Base-by-base conservation (phyloP, 768 basidiomycete species). In the Rhizopogon sp. region DNA sequence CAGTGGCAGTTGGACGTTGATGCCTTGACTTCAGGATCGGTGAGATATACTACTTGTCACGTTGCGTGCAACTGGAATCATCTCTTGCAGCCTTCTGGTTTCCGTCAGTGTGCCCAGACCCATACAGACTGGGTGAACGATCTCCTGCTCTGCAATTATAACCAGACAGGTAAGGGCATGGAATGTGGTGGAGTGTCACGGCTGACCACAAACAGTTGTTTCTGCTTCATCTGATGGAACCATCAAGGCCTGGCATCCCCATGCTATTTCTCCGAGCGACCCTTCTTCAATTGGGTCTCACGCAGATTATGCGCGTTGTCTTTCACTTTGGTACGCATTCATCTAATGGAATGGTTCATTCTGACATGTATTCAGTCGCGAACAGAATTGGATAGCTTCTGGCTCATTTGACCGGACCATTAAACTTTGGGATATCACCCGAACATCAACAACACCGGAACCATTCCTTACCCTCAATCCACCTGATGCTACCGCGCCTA, bases 51-150 rank as follows among this genome's bases (percentile, higher is more conserved):
- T 22, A 7, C 41, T 43, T 29, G 47, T 33, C 11, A 9, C 6
- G 44, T 20, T 16, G 25, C n/a, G 6, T 17, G 31, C 16, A 52
- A 54, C 35, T 43, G 54, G 43, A 37, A 25, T 8, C 22, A 52
- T 40, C 52, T 35, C 16, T 29, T 39, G 7, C 52, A 52, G 33
- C 41, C 31, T 35, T 49, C 42, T 42, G 29, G 56, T 44, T 98
- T 97, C 66, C 81, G 96, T 31, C 95, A 98, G 68, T 88, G 85
- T 55, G 85, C 87, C 8, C 94, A 98, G 66, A 80, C 83, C 5
- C 94, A 98, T 67, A 86, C 85, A 1, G 95, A 98, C 71, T 99
- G 96, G 96, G 83, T 98, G 37, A 99, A 97, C 66, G 96, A 98
- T 63, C 82, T 98, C 45, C 65, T 93, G 3, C 78, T 99, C 16